Conservation (phyloP, 202 grass and related monocot species). For the Elaeis oleifera region DNA sequence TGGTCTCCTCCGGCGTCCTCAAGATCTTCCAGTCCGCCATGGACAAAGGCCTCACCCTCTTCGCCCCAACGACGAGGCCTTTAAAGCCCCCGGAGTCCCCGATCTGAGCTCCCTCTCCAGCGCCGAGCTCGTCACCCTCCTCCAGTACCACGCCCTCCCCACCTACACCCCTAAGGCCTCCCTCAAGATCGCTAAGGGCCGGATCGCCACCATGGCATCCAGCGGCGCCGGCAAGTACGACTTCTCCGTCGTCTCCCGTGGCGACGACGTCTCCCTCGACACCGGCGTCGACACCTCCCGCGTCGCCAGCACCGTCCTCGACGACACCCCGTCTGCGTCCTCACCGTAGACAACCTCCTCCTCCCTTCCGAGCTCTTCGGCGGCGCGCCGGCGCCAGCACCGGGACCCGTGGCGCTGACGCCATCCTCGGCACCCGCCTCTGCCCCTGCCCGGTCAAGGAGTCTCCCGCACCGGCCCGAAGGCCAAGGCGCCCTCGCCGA, state of each 20-base stretch:
- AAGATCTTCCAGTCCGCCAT: slow-evolving; percentile 78
- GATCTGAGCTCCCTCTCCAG: slow-evolving; percentile 64
- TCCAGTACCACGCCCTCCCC: slow-evolving; percentile 94
- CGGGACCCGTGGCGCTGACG: neutral
- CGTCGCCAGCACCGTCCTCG: slow-evolving; percentile 72
- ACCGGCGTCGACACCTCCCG: slow-evolving; percentile 78
- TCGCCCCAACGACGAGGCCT: slow-evolving; percentile 90
- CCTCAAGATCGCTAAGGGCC: slow-evolving; percentile 59
- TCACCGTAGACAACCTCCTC: slow-evolving; percentile 69
- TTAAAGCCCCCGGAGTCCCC: slow-evolving; percentile 59
- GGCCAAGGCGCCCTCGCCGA: slow-evolving; percentile 6
- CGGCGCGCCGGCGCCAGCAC: slow-evolving; percentile 39
- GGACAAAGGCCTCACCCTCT: slow-evolving; percentile 81
- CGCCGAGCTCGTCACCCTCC: slow-evolving; percentile 70
- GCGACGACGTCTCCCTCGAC: slow-evolving; percentile 77
- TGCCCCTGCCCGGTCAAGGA: slow-evolving; percentile 21
- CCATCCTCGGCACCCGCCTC: neutral
- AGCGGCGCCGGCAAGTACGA: slow-evolving; percentile 62
- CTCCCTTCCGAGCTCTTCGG: slow-evolving; percentile 65
- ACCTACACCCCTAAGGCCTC: slow-evolving; percentile 79
- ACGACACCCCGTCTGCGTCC: slow-evolving; percentile 57
- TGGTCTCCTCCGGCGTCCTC: slow-evolving; percentile 69
- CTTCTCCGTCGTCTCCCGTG: slow-evolving; percentile 58
- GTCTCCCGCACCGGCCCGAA: slow-evolving; percentile 16
- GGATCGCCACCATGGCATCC: slow-evolving; percentile 61